Evolutionary conservation across 352 stramenopile genomes (phyloP).

Genomic region (Phytophthora uliginosa): DNA sequence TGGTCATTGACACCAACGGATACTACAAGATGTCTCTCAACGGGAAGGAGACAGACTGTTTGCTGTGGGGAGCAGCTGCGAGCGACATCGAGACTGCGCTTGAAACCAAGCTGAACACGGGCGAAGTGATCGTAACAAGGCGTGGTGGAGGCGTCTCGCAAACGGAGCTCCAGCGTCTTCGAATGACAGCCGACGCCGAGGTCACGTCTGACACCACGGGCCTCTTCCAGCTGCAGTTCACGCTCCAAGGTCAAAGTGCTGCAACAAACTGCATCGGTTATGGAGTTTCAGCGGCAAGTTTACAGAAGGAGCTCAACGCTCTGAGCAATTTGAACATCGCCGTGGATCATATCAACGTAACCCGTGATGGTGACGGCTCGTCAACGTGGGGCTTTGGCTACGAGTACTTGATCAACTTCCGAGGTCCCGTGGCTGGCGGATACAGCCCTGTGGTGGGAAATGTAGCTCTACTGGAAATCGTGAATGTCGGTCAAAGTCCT

Average conservation of each 20-base stretch:
- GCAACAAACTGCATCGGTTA: conserved; percentile 79
- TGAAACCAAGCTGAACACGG: conserved; percentile 38
- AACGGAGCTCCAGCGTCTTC: conserved; percentile 78
- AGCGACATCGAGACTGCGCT: conserved; percentile 56
- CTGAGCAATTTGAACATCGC: conserved; percentile 52
- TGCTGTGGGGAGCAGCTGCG: conserved; percentile 69
- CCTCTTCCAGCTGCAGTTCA: conserved; percentile 77
- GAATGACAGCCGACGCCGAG: conserved; percentile 72
- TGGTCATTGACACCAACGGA: conserved; percentile 60
- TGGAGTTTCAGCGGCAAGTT: conserved; percentile 60
- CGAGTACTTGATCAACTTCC: conserved; percentile 79
- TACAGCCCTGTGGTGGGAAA: conserved; percentile 72
- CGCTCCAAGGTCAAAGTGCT: conserved; percentile 57
- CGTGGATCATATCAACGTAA: conserved; percentile 51
- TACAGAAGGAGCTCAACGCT: conserved; percentile 74
- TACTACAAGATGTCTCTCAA: conserved; percentile 64
- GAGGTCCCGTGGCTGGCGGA: conserved; percentile 62
- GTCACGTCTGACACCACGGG: conserved; percentile 53
- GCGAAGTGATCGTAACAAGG: conserved; percentile 68
- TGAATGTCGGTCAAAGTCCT: conserved; percentile 55
- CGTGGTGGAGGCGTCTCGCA: conserved; percentile 68
- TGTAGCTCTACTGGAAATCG: conserved; percentile 54
- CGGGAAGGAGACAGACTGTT: conserved; percentile 41
- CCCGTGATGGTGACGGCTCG: conserved; percentile 68
- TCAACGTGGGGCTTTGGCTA: conserved; percentile 82